Evolutionary conservation across 352 stramenopile species (phyloP), one percentile per base, ranked within the genome.

Genomic region (Phytophthora sansomeana): DNA sequence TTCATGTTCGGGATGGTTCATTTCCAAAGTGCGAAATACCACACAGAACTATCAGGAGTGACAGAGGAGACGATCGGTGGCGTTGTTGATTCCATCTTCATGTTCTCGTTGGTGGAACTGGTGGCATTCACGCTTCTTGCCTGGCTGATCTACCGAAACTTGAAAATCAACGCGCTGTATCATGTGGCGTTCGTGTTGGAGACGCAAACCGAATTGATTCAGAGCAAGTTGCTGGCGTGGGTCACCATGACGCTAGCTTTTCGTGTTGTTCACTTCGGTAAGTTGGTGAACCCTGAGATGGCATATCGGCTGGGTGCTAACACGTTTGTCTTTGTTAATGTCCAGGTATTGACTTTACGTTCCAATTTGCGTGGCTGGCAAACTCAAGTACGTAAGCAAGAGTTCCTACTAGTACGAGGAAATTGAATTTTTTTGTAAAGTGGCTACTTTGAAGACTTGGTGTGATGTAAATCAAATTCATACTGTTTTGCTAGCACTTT

Each of bases 181-280:
- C 74, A 75, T 10, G 28, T 85, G 14, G 73, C 69, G 33, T 82
- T 84, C 24, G 69, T 80, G 10, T 44, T 84, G 13, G 73, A 80
- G 42, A 78, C 56, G 5, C 73, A 84, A 32, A 57, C 47, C 0
- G 57, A 71, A 26, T 41, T 74, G 9, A 64, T 79, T 24, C 63
- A 77, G 35, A 64, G 58, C 42, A 78, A 77, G 14, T 55, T 81
- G 21, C 24, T 81, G 9, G 17, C 57, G 0, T 81, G 72, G 76
- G 44, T 75, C 5, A 53, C 66, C 0, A 61, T 81, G 46, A 58
- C 61, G 8, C 26, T 81, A 4, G 66, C 74, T 17, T 80, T 80
- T 36, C 55, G 67, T n/a, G 64, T 80, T 6, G 38, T 58, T 0
- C 76, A 84, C 21, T 81, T 69, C 13, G 56, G 61, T 61, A 55